Conservation (phyloP, 2,329 filamentous ascomycete species). For the Lachnellula occidentalis region DNA sequence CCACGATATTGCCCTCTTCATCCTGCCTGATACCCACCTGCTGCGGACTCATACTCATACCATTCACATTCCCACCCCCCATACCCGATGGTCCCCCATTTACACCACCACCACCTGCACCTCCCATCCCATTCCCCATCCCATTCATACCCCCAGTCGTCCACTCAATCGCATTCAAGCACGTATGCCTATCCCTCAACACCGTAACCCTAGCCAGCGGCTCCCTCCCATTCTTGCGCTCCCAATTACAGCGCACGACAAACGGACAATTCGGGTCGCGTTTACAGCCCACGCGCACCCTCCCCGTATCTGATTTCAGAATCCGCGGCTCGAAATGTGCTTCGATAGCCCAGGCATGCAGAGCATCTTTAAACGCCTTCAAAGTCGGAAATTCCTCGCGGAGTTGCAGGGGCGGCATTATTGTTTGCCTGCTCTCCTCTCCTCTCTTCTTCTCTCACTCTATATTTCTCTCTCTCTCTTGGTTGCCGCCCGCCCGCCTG, state of each 20-base stretch:
- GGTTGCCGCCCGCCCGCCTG: no score
- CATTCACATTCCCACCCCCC: conserved; percentile 10
- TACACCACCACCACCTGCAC: not conserved
- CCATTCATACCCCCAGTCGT: conserved; percentile 1
- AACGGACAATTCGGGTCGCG: conserved; percentile 30
- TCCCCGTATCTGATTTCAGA: conserved; percentile 29
- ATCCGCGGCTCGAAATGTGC: conserved; percentile 32
- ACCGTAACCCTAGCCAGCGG: conserved; percentile 30
- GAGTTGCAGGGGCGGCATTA: conserved; percentile 30
- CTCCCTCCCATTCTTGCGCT: conserved; percentile 26
- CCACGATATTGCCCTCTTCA: conserved; percentile 27
- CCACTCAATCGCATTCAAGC: conserved; percentile 27
- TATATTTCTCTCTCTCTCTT: no score
- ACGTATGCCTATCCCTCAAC: conserved; percentile 29
- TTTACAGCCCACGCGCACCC: conserved; percentile 32
- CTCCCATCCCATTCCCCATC: conserved; percentile 9
- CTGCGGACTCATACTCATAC: conserved; percentile 5
- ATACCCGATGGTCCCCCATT: conserved; percentile 2
- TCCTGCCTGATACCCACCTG: conserved; percentile 27
- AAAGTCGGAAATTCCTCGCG: conserved; percentile 31
- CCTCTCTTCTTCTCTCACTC: not conserved
- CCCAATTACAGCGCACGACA: conserved; percentile 32
- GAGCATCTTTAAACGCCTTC: conserved; percentile 31
- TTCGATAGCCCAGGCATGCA: conserved; percentile 32
- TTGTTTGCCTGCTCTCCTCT: not conserved